These are phyloP conservation scores for Collariella sp. DNA, from an alignment of 495 filamentous ascomycete genomes.

Conservation along the genomic window DNA sequence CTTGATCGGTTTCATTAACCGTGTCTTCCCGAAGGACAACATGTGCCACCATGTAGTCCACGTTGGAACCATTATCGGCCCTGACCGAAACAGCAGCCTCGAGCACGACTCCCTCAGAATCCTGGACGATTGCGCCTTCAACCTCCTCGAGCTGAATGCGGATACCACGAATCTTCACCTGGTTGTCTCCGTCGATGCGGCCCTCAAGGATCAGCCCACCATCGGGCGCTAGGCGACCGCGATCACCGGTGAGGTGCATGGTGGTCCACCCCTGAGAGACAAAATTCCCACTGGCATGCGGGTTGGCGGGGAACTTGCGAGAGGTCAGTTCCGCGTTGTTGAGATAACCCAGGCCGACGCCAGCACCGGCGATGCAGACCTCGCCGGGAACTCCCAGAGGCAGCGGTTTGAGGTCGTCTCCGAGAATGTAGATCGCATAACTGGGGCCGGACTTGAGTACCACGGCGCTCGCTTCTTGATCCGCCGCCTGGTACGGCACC, in stretches of 20 bases:
- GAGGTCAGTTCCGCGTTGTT: slow-evolving; percentile 14
- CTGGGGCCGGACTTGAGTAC: slow-evolving; percentile 22
- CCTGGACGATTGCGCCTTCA: slow-evolving; percentile 28
- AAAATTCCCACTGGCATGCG: slow-evolving; percentile 15
- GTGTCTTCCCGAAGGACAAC: slow-evolving; percentile 9
- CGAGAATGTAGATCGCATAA: slow-evolving; percentile 38
- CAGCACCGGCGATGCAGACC: slow-evolving; percentile 32
- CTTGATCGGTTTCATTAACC: neutral
- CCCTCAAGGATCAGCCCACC: slow-evolving; percentile 33
- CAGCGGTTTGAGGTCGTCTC: slow-evolving; percentile 32
- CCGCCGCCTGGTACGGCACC: neutral
- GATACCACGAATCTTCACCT: slow-evolving; percentile 46
- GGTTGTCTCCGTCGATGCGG: slow-evolving; percentile 39
- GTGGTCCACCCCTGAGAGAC: slow-evolving; percentile 25
- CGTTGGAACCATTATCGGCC: slow-evolving; percentile 2
- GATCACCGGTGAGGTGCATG: slow-evolving; percentile 38
- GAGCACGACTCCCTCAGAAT: slow-evolving; percentile 18
- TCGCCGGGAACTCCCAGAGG: slow-evolving; percentile 29
- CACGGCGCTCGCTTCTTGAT: neutral
- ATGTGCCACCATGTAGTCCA: slow-evolving; percentile 30
- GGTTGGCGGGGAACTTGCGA: slow-evolving; percentile 31
- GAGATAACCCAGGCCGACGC: slow-evolving; percentile 31
- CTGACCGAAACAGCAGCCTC: slow-evolving; percentile 31
- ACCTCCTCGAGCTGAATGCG: slow-evolving; percentile 47
- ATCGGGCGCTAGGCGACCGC: slow-evolving; percentile 25